Evolutionary conservation across 192 early-diverging fungal genomes (phyloP), one percentile per base, ranked within the genome.

Genomic region (Lunasporangiospora selenospora): DNA sequence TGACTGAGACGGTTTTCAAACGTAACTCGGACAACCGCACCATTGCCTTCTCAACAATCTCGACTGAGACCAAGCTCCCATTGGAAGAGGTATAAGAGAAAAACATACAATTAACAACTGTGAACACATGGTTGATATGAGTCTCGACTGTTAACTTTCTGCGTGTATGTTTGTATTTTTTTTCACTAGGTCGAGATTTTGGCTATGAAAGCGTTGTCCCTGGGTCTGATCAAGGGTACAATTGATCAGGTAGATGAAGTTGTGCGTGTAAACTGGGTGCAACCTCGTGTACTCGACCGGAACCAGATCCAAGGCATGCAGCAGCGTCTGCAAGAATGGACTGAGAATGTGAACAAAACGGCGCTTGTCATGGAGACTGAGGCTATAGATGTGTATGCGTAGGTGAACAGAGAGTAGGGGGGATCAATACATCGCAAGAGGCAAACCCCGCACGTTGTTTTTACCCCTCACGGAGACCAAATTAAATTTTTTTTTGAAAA

Each of bases 141-240:
- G 12, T 5, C 10, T 4, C 33, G 6, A 7, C 31, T 1, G 31
- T 41, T 27, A 10, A 36, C 32, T 33, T 55, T n/a, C 19, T 23
- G 26, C 4, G 13, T 32, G 18, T 58, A 2, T 15, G 11, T 53
- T 43, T 42, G 27, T 29, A 27, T n/a, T 15, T n/a, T 16, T 12
- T 16, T 2, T 41, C 47, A 29, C 36, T 62, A 89, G 77, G 97
- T 98, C 10, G 98, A 99, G 83, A 94, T 97, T 67, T 69, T 99
- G 64, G 89, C 98, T 23, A 99, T 99, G 98, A 97, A 96, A 82
- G 96, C 95, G 12, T 75, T 99, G 65, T 91, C 92, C 42, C 81
- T 99, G 48, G 94, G 92, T 1, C 71, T 99, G 58, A 92, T 99
- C 69, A 85, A 87, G 52, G 98, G 98, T 19, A 88, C 86, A 31